A percentile compares a stretch with the other conserved stretches of the same genome.
phyloP scores from a whole-genome alignment of 768 basidiomycete genomes.

The Termitomyces sp. region DNA sequence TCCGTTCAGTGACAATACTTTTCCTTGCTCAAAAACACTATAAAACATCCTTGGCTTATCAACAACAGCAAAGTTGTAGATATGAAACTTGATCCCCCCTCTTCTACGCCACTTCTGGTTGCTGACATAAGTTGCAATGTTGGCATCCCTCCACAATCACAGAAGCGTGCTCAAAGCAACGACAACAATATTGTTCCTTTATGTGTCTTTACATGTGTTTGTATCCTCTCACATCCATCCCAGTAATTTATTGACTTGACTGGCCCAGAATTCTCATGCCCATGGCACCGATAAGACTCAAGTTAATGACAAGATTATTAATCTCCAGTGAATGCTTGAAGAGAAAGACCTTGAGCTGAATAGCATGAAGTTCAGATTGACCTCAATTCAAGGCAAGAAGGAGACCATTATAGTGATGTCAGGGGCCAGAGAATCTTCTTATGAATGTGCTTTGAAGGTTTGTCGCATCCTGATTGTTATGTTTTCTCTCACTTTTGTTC shows the following conservation, averaged over 20 bases:
- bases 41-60: neutral
- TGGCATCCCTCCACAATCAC: neutral
- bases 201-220: neutral
- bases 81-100: neutral
- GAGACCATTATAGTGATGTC: neutral
- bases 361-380: too few species aligned
- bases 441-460: neutral
- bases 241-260: too few species aligned
- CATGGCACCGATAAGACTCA: too few species aligned
- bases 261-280: too few species aligned
- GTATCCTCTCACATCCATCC: too few species aligned
- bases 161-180: neutral
- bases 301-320: too few species aligned
- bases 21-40: neutral
- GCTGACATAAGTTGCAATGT: too few species aligned
- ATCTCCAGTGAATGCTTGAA: too few species aligned
- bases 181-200: neutral
- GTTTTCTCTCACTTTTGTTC: neutral
- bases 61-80: neutral
- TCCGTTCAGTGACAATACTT: neutral
- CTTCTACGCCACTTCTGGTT: neutral
- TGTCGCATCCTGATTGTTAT: neutral
- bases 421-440: neutral
- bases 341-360: too few species aligned
- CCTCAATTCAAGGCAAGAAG: too few species aligned